Conservation (phyloP, 345 rosid species). For the Raphanus raphanistrum region DNA sequence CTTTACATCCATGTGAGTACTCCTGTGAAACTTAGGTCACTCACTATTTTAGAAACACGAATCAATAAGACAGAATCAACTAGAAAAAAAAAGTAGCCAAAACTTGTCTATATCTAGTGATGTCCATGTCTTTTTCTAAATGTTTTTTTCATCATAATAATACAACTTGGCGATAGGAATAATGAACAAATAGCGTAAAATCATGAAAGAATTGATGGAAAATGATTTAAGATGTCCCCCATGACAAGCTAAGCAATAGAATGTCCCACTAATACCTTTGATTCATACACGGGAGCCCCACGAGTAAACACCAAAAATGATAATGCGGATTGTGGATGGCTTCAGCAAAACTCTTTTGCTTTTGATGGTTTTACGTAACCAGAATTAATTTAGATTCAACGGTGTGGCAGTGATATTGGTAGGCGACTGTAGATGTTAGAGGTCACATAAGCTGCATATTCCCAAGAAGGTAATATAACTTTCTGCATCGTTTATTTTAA, state of each 20-base stretch:
- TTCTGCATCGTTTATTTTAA: not conserved
- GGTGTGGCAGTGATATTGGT: conserved; percentile 12
- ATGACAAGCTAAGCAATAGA: conserved; percentile 42
- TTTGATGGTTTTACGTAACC: conserved; percentile 6
- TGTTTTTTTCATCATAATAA: not conserved
- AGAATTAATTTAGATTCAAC: not conserved
- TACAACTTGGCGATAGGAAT: not conserved
- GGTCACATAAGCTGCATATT: conserved; percentile 15
- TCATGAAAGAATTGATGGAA: conserved; percentile 35
- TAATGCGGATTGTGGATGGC: not conserved
- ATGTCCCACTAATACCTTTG: conserved; percentile 31
- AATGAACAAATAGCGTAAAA: conserved; percentile 28
- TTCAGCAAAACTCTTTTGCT: not conserved
- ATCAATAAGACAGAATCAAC: conserved; percentile 16
- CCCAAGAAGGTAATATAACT: not conserved
- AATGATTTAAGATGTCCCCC: conserved; percentile 37
- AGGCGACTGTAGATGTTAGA: conserved; percentile 9
- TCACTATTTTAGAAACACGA: not conserved
- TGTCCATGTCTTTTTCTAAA: conserved; percentile 16
- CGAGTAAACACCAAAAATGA: conserved; percentile 1
- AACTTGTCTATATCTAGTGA: conserved; percentile 9
- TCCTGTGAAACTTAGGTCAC: not conserved
- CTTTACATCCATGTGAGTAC: conserved; percentile 19
- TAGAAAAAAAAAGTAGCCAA: not conserved
- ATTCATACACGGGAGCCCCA: conserved; percentile 19